phyloP scores from a whole-genome alignment of 805 yeast species.

The Saccharomycopsis babjevae region DNA sequence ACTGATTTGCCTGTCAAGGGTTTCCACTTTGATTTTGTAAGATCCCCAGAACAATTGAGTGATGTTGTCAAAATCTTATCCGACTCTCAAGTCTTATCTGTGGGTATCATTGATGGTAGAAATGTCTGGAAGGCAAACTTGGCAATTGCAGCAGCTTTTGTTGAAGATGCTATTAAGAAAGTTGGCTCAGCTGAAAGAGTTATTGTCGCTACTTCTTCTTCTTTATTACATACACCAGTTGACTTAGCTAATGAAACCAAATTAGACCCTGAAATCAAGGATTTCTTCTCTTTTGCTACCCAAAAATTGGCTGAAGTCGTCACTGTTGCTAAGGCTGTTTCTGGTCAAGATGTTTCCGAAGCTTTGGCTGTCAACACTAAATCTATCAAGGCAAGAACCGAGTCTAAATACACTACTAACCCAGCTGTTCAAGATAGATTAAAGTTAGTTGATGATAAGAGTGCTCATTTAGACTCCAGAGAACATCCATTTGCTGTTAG shows the following conservation, averaged over 20 bases:
- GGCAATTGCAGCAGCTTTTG: conserved; percentile 72
- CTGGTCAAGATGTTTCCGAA: conserved; percentile 71
- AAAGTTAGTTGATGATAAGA: conserved; percentile 53
- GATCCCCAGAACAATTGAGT: conserved; percentile 93
- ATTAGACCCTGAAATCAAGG: conserved; percentile 83
- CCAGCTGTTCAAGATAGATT: conserved; percentile 83
- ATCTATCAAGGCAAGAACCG: conserved; percentile 75
- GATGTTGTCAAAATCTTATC: conserved; percentile 60
- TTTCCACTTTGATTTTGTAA: conserved; percentile 92
- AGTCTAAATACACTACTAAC: conserved; percentile 85
- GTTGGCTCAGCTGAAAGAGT: conserved; percentile 70
- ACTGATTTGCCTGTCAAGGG: conserved; percentile 88
- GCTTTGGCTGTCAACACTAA: conserved; percentile 78
- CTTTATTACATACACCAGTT: conserved; percentile 93
- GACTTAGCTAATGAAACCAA: conserved; percentile 88
- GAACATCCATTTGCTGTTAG: conserved; percentile 78
- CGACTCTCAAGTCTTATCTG: conserved; percentile 74
- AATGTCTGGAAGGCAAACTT: conserved; percentile 99
- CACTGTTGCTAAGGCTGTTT: conserved; percentile 74
- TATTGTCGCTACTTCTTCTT: conserved; percentile 90
- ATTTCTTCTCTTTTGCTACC: conserved; percentile 97
- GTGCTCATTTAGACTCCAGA: conserved; percentile 64
- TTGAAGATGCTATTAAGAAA: conserved; percentile 72
- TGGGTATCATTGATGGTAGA: conserved; percentile 98
- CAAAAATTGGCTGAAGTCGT: conserved; percentile 93